phyloP scores from a whole-genome alignment of 306 rosid genomes.

The Hylodesmum podocarpum region DNA sequence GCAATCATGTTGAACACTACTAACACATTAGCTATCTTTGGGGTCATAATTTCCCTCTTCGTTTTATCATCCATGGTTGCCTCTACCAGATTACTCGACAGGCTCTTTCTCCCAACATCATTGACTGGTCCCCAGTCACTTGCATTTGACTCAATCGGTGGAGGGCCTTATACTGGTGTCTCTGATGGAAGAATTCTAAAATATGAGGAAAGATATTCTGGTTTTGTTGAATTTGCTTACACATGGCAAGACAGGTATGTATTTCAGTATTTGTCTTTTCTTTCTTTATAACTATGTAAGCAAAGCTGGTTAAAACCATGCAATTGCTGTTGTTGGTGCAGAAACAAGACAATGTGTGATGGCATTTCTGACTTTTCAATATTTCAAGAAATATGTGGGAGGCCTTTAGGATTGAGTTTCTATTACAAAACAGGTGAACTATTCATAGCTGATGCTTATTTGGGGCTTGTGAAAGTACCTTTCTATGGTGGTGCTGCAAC shows the following conservation, averaged over 20 bases:
- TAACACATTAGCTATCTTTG: too few species aligned
- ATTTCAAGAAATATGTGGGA: conserved; percentile 42
- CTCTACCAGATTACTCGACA: background rate
- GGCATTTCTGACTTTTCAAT: conserved; percentile 41
- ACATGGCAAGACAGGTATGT: conserved; percentile 37
- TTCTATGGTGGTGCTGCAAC: conserved; percentile 30
- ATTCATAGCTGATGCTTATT: conserved; percentile 46
- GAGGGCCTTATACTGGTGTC: conserved; percentile 37
- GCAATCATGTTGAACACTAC: too few species aligned
- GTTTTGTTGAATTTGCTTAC: conserved; percentile 28
- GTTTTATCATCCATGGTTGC: too few species aligned
- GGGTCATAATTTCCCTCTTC: too few species aligned
- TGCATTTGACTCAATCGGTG: conserved; percentile 29
- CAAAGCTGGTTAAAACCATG: background rate
- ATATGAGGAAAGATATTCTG: background rate
- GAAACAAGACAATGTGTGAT: conserved; percentile 33
- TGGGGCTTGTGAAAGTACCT: conserved; percentile 34
- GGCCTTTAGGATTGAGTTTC: conserved; percentile 54
- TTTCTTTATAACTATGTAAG: background rate
- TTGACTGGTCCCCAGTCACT: conserved; percentile 35
- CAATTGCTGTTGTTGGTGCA: too few species aligned
- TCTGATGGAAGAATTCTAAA: conserved; percentile 48
- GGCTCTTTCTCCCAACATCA: conserved; percentile 37
- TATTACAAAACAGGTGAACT: conserved; percentile 21
- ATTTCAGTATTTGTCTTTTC: background rate